These are phyloP conservation scores for Platanus orientalis DNA, from an alignment of 164 flowering plant genomes.

Conservation along the genomic window DNA sequence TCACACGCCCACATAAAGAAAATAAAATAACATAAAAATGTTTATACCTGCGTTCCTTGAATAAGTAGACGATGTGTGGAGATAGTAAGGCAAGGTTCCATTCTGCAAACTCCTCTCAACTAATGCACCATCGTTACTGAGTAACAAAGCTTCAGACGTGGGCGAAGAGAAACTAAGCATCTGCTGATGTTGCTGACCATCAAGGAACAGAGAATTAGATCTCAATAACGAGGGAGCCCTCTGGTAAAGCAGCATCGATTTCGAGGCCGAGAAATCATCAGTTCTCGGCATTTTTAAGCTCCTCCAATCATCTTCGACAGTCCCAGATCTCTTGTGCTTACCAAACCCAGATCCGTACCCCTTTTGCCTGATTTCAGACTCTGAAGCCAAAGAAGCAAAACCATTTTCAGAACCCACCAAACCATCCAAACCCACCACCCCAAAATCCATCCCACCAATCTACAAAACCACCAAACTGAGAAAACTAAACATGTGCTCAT, in stretches of 20 bases:
- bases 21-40: not conserved
- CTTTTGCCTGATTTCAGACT: constrained; percentile 29
- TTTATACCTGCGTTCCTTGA: constrained; percentile 55
- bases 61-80: constrained; percentile 27
- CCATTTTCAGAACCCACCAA: constrained; percentile 32
- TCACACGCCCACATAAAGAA: not conserved
- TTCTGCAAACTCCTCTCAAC: constrained; percentile 18
- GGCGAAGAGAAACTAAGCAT: constrained; percentile 71
- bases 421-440: constrained; percentile 48
- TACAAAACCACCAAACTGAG: constrained; percentile 17
- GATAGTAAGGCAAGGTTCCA: constrained; percentile 31
- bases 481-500: constrained; percentile 22
- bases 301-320: constrained; percentile 53
- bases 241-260: constrained; percentile 39
- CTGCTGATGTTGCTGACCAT: constrained; percentile 38
- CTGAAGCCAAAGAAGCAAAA: constrained; percentile 31
- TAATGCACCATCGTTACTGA: constrained; percentile 8
- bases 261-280: constrained; percentile 34
- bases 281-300: constrained; percentile 49
- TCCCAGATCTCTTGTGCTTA: constrained; percentile 33
- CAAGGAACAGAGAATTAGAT: constrained; percentile 40
- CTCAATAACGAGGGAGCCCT: constrained; percentile 28
- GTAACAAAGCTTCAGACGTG: constrained; percentile 29
- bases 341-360: constrained; percentile 54
- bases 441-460: constrained; percentile 53